phyloP scores from a whole-genome alignment of 2,329 filamentous ascomycete species.

The Fusarium torulosum region DNA sequence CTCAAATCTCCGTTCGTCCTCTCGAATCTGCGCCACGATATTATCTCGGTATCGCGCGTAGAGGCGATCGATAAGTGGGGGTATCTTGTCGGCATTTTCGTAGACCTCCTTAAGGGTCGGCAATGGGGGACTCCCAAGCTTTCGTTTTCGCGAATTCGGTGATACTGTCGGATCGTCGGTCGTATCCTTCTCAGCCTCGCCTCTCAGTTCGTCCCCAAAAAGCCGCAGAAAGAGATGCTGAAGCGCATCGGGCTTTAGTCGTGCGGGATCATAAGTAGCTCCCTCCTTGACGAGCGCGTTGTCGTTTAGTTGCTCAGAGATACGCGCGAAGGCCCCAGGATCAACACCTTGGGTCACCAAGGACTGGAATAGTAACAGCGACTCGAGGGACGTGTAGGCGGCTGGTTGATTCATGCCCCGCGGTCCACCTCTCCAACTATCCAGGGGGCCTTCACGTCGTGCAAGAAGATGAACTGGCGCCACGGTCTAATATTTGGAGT shows the following conservation, averaged over 20 bases:
- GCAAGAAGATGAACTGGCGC: constrained; percentile 67
- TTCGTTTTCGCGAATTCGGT: constrained; percentile 78
- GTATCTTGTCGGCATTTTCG: constrained; percentile 75
- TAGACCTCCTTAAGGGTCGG: constrained; percentile 75
- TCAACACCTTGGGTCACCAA: constrained; percentile 76
- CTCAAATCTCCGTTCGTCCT: constrained; percentile 78
- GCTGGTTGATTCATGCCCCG: constrained; percentile 69
- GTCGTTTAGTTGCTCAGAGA: constrained; percentile 79
- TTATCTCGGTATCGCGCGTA: constrained; percentile 80
- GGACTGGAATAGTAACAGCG: constrained; percentile 85
- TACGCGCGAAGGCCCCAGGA: constrained; percentile 74
- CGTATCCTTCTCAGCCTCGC: constrained; percentile 58
- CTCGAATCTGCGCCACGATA: constrained; percentile 76
- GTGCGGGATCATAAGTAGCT: constrained; percentile 76
- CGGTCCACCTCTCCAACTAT: constrained; percentile 66
- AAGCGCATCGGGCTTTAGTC: constrained; percentile 82
- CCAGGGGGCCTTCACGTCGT: constrained; percentile 67
- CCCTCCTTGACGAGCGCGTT: constrained; percentile 80
- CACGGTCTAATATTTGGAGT: constrained; percentile 57
- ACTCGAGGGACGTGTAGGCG: constrained; percentile 86
- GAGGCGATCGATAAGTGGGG: constrained; percentile 77
- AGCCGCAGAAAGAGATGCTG: constrained; percentile 82
- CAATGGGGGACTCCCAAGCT: constrained; percentile 73
- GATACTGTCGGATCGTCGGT: constrained; percentile 62
- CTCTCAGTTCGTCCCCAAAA: constrained; percentile 77